These are phyloP conservation scores for Tolypocladium sp. DNA, from an alignment of 2,329 filamentous ascomycete species.

Conservation along the genomic window DNA sequence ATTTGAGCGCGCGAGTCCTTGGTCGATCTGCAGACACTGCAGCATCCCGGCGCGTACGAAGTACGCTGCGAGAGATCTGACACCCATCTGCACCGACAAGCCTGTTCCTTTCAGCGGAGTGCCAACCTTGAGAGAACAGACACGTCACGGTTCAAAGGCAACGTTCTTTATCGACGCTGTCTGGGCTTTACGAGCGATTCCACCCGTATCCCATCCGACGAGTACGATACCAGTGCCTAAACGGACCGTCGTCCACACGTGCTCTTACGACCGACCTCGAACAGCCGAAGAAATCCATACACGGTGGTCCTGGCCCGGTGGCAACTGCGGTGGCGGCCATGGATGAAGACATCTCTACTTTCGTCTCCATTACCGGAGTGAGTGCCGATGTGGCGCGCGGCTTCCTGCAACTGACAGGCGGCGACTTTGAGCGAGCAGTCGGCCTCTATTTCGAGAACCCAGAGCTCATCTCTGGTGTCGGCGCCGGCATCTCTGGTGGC, in stretches of 20 bases:
- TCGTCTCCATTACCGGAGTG: slow-evolving; percentile 73
- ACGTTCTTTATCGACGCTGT: too few relatives aligned
- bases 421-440: slow-evolving; percentile 76
- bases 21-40: background rate
- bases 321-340: slow-evolving; percentile 27
- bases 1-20: background rate
- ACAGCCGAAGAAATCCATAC: background rate
- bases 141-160: background rate
- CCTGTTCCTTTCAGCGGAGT: background rate
- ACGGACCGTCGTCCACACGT: background rate
- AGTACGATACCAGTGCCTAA: background rate
- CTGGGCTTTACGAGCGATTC: background rate
- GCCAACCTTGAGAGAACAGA: background rate
- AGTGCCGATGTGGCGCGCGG: slow-evolving; percentile 65
- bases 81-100: background rate
- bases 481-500: slow-evolving; percentile 18
- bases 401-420: slow-evolving; percentile 78
- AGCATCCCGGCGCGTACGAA: background rate
- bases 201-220: background rate
- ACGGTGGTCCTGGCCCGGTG: background rate
- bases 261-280: background rate
- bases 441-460: slow-evolving; percentile 86
- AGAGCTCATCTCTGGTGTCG: slow-evolving; percentile 44
- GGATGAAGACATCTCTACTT: slow-evolving; percentile 68
- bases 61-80: background rate